These are phyloP conservation scores for Suillus subluteus DNA, from an alignment of 768 basidiomycete genomes.

Conservation along the genomic window DNA sequence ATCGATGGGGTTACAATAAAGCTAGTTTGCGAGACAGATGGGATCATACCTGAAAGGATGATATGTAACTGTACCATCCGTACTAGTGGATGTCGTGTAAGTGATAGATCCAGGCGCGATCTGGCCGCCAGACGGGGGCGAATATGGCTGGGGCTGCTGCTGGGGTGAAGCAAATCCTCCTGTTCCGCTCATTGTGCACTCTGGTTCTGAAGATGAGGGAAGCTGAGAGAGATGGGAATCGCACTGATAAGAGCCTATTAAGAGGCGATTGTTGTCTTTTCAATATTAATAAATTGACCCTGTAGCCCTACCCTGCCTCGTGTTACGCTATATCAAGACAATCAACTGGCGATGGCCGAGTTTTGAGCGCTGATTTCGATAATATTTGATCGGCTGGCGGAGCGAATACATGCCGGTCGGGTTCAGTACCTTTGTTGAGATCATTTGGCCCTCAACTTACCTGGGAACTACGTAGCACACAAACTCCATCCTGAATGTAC, in stretches of 20 bases:
- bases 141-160: conserved; percentile 33
- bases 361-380: conserved; percentile 21
- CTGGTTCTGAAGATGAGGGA: conserved; percentile 15
- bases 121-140: conserved; percentile 39
- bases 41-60: conserved; percentile 72
- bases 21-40: conserved; percentile 9
- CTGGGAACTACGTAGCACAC: not conserved
- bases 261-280: conserved; percentile 23
- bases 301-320: conserved; percentile 28
- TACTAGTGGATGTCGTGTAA: conserved; percentile 65
- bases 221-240: conserved; percentile 12
- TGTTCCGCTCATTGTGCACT: conserved; percentile 24
- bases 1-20: conserved; percentile 14
- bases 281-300: conserved; percentile 17
- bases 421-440: not conserved
- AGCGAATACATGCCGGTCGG: not conserved
- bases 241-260: conserved; percentile 22
- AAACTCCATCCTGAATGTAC: not conserved
- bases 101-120: conserved; percentile 72
- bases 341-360: conserved; percentile 18
- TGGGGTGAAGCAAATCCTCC: conserved; percentile 30
- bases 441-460: conserved; percentile 1
- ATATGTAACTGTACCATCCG: conserved; percentile 67
- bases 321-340: conserved; percentile 36
- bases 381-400: not conserved